These are phyloP conservation scores for Fraxinus ornus DNA, from an alignment of 305 asterid genomes.

Conservation along the genomic window DNA sequence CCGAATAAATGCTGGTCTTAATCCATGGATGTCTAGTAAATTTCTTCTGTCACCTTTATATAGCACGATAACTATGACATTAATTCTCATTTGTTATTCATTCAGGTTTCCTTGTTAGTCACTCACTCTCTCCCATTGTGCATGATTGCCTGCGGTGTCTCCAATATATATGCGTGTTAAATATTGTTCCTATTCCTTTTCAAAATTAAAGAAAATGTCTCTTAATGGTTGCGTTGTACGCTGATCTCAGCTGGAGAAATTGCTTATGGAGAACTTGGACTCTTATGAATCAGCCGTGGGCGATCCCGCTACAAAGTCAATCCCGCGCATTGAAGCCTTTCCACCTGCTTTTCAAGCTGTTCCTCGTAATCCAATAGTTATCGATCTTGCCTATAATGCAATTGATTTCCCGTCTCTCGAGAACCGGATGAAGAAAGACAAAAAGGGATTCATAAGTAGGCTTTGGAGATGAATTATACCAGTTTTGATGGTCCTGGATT, in stretches of 20 bases:
- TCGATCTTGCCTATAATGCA: conserved; percentile 73
- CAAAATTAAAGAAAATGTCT: not conserved
- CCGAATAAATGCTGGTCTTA: not conserved
- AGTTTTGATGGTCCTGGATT: not conserved
- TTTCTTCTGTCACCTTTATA: not conserved
- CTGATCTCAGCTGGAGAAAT: conserved; percentile 54
- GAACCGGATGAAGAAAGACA: conserved; percentile 79
- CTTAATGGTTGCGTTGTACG: conserved; percentile 4
- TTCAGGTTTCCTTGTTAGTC: not conserved
- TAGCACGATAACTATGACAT: not conserved
- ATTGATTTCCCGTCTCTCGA: conserved; percentile 84
- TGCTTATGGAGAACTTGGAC: conserved; percentile 73
- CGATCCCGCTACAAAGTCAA: conserved; percentile 56
- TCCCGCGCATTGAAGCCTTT: conserved; percentile 63
- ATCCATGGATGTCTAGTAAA: not conserved
- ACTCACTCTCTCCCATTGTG: not conserved
- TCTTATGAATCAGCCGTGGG: conserved; percentile 75
- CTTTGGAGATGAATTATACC: conserved; percentile 57
- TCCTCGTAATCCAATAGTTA: conserved; percentile 76
- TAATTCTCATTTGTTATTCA: not conserved
- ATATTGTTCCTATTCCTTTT: not conserved
- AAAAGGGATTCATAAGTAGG: conserved; percentile 86
- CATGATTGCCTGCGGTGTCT: not conserved
- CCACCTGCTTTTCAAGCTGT: conserved; percentile 80
- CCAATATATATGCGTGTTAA: not conserved